Evolutionary conservation across 257 asterid genomes (phyloP), one percentile per base, ranked within the genome.

Genomic region (Cordia subcordata): DNA sequence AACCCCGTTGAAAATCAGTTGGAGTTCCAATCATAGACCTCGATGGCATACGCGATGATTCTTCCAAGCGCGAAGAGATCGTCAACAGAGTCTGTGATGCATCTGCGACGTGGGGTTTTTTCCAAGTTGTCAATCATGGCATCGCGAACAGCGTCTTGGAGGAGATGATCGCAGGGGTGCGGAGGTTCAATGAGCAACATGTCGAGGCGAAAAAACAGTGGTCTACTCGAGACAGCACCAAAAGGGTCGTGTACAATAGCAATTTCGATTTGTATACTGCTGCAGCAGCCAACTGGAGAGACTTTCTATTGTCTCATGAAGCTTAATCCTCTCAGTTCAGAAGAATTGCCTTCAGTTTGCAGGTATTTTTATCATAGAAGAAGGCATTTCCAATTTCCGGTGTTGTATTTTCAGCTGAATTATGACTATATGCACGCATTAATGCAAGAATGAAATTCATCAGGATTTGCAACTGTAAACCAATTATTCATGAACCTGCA

Each of bases 221-320:
- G 35, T 27, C 3, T 55, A 65, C 69, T 0, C 46, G 77, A 53
- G 82, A 75, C 69, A 0, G 0, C 1, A 15, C 35, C 11, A 58
- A 39, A 22, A 66, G 20, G 8, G 37, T 72, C 8, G 32, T 22
- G 9, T 54, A 55, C n/a, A 61, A 57, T 4, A 20, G 67, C 66
- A 79, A 79, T 20, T 72, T 72, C 42, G 81, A 79, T 58, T 65
- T 79, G 42, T 73, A 59, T 45, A 56, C 50, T 14, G 15, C 82
- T 1, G 68, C 76, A 3, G 72, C 75, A 0, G 84, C 74, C 19
- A 77, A 77, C 13, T 82, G 86, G 86, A 80, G 82, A 46, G 84
- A 9, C 85, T 4, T 1, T 57, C 40, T 67, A 49, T 42, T 71
- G 63, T 11, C 6, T 0, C 0, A 11, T 65, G 61, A 64, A 61